Percentiles rank a stretch among this genome's conserved stretches.
These are phyloP conservation scores for Chimonanthus praecox DNA, from an alignment of 164 flowering plant genomes.

Conservation along the genomic window DNA sequence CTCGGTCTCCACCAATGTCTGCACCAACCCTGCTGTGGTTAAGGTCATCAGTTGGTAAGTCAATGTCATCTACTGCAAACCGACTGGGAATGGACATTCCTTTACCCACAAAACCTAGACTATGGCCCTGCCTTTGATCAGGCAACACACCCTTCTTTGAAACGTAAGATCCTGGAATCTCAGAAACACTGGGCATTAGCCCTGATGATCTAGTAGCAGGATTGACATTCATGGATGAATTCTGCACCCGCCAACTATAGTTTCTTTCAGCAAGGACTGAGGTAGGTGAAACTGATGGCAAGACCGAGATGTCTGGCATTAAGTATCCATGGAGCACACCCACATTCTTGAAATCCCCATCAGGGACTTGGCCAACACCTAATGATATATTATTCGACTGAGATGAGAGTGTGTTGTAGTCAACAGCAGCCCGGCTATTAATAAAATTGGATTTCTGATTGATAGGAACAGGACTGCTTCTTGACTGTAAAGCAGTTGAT, in stretches of 20 bases:
- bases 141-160: constrained; percentile 23
- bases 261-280: constrained; percentile 29
- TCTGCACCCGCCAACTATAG: constrained; percentile 30
- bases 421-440: constrained; percentile 24
- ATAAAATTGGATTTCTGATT: constrained; percentile 34
- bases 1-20: constrained; percentile 25
- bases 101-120: constrained; percentile 49
- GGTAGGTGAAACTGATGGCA: constrained; percentile 37
- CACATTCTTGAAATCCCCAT: constrained; percentile 27
- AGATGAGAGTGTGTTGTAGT: constrained; percentile 37
- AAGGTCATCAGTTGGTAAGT: constrained; percentile 25
- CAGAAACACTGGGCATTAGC: constrained; percentile 21
- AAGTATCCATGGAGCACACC: constrained; percentile 35
- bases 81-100: constrained; percentile 46
- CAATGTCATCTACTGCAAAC: constrained; percentile 53
- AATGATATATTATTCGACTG: constrained; percentile 35
- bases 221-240: constrained; percentile 22
- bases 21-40: constrained; percentile 23
- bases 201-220: constrained; percentile 26
- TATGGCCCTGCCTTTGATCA: constrained; percentile 37
- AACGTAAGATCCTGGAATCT: constrained; percentile 31
- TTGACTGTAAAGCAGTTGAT: constrained; percentile 34
- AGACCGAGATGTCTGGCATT: constrained; percentile 25
- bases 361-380: constrained; percentile 30
- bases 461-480: constrained; percentile 38